Evolutionary conservation across 1,139 yeast species (phyloP), one percentile per base, ranked within the genome.

Genomic region (Hemisphaericaspora xylofermentans): DNA sequence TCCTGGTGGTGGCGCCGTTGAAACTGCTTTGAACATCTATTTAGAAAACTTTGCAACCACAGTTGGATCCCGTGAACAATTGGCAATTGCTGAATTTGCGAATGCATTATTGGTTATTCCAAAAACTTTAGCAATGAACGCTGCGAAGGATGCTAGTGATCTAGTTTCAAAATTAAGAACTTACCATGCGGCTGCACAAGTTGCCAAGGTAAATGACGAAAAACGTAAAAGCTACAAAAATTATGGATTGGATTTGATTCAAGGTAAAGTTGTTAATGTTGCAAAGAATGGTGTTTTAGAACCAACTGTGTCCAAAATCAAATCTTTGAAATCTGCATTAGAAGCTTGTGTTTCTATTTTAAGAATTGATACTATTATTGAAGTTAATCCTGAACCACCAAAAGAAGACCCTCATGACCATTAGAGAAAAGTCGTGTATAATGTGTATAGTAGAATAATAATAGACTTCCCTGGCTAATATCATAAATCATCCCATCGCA

Each of bases 1-100:
- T 8, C 98, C 98, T 36, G 99, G 99, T 44, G 99, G 98, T 49
- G 99, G 99, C 48, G 96, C 98, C 17, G 98, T 93, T 36, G 99
- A 94, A 69, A 77, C 96, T 36, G 97, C 98, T 9, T 77, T 94
- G 55, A 91, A 89, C 69, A 89, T 94, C 44, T 94, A 88, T 63
- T 76, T 94, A 61, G 98, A 94, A 66, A 93, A 88, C 63, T 93
- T 94, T 65, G 98, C 98, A 35, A 93, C 98, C 8, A 89, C 98
- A 1, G 93, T 91, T 44, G 98, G 98, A 3, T 88, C 97, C 17
- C 82, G 99, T 60, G 99, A 94, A 66, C 99, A 94, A 65, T 77
- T 93, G 56, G 98, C 98, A 8, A 93, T 94, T 66, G 96, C 97
- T 1, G 98, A 93, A 66, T 94, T 94, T 73, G 97, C 98, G 29